These are phyloP conservation scores for Calocera cornea DNA, from an alignment of 768 basidiomycete genomes.

Conservation along the genomic window DNA sequence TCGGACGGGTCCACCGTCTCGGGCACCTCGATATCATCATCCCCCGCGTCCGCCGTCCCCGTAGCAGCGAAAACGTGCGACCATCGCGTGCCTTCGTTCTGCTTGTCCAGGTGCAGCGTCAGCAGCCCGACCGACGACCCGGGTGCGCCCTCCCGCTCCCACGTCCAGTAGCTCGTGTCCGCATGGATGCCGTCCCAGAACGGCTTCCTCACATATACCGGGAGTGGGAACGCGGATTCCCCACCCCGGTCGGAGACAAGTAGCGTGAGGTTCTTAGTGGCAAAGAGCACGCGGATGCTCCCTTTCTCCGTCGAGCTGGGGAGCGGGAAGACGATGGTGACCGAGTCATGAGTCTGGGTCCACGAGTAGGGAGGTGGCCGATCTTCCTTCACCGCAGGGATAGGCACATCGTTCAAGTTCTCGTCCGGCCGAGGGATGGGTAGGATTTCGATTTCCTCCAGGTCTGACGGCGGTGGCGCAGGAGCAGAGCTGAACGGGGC, in stretches of 20 bases:
- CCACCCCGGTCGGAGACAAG: slow-evolving; percentile 33
- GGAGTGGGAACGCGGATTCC: slow-evolving; percentile 18
- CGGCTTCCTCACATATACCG: slow-evolving; percentile 42
- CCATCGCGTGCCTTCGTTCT: slow-evolving; percentile 73
- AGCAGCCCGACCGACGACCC: slow-evolving; percentile 43
- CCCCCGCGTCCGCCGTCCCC: slow-evolving; percentile 20
- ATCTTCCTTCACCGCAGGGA: slow-evolving; percentile 19
- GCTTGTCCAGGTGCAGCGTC: slow-evolving; percentile 77
- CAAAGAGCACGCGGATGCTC: slow-evolving; percentile 54
- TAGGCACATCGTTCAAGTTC: slow-evolving; percentile 31
- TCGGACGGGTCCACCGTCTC: slow-evolving; percentile 84
- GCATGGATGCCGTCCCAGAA: slow-evolving; percentile 73
- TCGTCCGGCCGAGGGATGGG: slow-evolving; percentile 55
- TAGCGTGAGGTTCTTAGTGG: slow-evolving; percentile 49
- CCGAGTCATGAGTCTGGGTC: slow-evolving; percentile 73
- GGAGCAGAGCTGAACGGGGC: slow-evolving; percentile 33
- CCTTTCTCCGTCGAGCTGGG: slow-evolving; percentile 51
- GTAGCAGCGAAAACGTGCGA: slow-evolving; percentile 61
- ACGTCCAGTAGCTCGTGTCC: slow-evolving; percentile 83
- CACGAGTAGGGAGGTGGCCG: slow-evolving; percentile 77
- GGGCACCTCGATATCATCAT: slow-evolving; percentile 52
- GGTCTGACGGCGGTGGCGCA: slow-evolving; percentile 34
- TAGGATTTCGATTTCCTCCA: slow-evolving; percentile 49
- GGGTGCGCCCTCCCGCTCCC: slow-evolving; percentile 56
- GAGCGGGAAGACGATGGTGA: slow-evolving; percentile 76